Evolutionary conservation across 768 basidiomycete genomes (phyloP), one percentile per base, ranked within the genome.

Genomic region (Termitomyces sp.): DNA sequence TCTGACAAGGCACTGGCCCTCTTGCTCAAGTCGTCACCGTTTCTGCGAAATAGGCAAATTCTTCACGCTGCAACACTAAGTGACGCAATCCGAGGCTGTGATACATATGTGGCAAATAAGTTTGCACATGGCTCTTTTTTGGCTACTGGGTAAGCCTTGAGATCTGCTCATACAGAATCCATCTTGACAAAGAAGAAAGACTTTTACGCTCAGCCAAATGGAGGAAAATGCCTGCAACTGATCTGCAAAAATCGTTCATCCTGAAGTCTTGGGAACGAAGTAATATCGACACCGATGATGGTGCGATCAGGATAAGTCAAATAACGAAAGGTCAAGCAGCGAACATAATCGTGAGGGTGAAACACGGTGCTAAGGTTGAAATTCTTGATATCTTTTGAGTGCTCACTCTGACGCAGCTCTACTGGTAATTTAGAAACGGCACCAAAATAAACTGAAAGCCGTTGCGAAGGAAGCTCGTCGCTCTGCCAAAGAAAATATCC

Each of bases 271-370:
- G 81, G 76, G 75, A 61, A 60, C 62, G 51, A 46, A 66, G 56
- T 56, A 62, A 49, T 59, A 42, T 51, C 18, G 65, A 66, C 18
- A 55, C 65, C 33, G 47, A 52, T 13, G 59, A 68, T 35, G 63
- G 64, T 5, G 58, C 58, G 6, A 63, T 48, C 24, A 64, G 61
- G 45, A 67, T 84, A 5, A 68, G 64, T 46, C 70, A 58, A 0
- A 65, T 94, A 63, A 92, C 83, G 1, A 92, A 90, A 68, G 92
- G 92, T 2, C 79, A 89, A 61, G 90, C 91, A 30, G 87, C 86
- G 0, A 85, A 86, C 61, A 84, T 93, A 46, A 88, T 94, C 59
- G 84, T 84, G 24, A 84, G 91, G 9, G 59, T 90, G 56, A 87
- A 83, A 66, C 86, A 93, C 64, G 92, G 91, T 26, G 88, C 88